phyloP scores from a whole-genome alignment of 306 rosid species.

The Hippophae tibetana region DNA sequence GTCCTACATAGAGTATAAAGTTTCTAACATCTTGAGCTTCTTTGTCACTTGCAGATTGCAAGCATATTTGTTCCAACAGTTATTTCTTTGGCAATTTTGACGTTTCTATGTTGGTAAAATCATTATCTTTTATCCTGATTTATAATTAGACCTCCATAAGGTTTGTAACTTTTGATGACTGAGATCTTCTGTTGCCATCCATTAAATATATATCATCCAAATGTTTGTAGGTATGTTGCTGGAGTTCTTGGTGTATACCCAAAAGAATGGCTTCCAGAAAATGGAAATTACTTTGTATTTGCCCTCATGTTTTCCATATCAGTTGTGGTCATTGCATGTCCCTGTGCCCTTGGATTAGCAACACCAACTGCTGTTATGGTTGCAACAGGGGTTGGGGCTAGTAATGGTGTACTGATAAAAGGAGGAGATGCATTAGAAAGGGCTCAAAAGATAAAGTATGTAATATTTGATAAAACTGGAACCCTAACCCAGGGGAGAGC shows the following conservation, averaged over 20 bases:
- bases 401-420: conserved; percentile 88
- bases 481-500: conserved; percentile 96
- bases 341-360: conserved; percentile 98
- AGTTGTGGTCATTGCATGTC: conserved; percentile 96
- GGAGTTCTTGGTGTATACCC: conserved; percentile 84
- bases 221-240: conserved; percentile 54
- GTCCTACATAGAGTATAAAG: not conserved
- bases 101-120: conserved; percentile 74
- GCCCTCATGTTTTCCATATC: conserved; percentile 97
- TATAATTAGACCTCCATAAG: not conserved
- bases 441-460: conserved; percentile 82
- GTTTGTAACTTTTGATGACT: conserved; percentile 1
- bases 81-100: conserved; percentile 63
- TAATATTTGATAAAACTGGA: conserved; percentile 94
- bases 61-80: conserved; percentile 91
- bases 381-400: conserved; percentile 98
- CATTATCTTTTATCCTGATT: conserved; percentile 4
- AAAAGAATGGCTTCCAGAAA: conserved; percentile 71
- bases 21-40: conserved; percentile 16
- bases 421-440: conserved; percentile 98
- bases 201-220: conserved; percentile 3
- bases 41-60: conserved; percentile 61
- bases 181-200: conserved; percentile 13
- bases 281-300: conserved; percentile 87
- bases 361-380: conserved; percentile 99